Conservation (phyloP, 176 grass and related monocot genomes). For the Poa pratensis region DNA sequence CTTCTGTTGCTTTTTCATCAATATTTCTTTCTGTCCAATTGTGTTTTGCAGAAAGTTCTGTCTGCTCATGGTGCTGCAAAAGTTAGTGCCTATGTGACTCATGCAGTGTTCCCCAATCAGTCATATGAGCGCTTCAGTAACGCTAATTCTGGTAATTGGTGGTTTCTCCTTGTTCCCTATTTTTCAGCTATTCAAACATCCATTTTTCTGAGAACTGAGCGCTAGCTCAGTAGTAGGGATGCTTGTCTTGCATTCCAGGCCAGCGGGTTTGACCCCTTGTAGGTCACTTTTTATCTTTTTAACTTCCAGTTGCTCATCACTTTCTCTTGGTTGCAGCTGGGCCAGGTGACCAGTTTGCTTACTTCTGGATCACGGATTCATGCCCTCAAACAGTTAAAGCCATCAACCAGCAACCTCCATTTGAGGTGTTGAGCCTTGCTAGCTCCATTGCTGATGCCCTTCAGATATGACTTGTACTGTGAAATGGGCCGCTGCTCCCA, state of each 20-base stretch:
- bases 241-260: too few species aligned
- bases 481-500: conserved; percentile 37
- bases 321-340: conserved; percentile 37
- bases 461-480: conserved; percentile 63
- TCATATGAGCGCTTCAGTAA: conserved; percentile 74
- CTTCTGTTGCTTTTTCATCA: neutral
- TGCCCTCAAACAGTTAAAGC: conserved; percentile 78
- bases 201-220: too few species aligned
- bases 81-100: conserved; percentile 96
- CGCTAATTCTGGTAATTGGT: conserved; percentile 63
- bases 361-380: conserved; percentile 95
- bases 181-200: neutral
- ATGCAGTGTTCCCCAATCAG: conserved; percentile 83
- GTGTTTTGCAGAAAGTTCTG: conserved; percentile 55
- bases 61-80: conserved; percentile 73
- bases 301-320: conserved; percentile 10
- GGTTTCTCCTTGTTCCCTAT: conserved; percentile 23
- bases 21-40: neutral
- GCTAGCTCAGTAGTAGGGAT: too few species aligned
- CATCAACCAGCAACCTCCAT: conserved; percentile 68
- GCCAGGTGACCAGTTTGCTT: conserved; percentile 55
- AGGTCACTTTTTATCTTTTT: neutral
- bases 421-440: conserved; percentile 93
- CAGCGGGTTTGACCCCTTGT: too few species aligned
- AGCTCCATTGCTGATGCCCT: conserved; percentile 74